Evolutionary conservation across 163 green algal genomes (phyloP).

Genomic region (Scenedesmus sp.): DNA sequence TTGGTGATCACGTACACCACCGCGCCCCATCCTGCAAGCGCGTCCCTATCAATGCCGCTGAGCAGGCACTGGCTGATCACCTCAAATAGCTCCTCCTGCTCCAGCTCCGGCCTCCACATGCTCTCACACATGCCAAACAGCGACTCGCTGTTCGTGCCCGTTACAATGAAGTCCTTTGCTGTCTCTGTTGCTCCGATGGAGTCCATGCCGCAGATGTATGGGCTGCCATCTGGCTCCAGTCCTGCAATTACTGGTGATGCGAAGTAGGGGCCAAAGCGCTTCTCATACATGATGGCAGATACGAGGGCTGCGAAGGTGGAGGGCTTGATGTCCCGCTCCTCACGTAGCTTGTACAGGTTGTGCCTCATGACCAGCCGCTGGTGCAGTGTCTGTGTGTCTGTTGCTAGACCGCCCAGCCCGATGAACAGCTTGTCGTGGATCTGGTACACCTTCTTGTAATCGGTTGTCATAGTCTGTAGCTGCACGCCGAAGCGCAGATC

Average conservation of each 20-base stretch:
- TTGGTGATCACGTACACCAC: slow-evolving; percentile 97
- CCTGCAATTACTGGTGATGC: slow-evolving; percentile 95
- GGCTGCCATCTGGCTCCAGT: slow-evolving; percentile 86
- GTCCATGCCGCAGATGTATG: slow-evolving; percentile 98
- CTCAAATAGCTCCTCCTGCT: slow-evolving; percentile 98
- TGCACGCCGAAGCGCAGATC: slow-evolving; percentile 99
- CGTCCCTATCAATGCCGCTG: slow-evolving; percentile 93
- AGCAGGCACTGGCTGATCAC: slow-evolving; percentile 94
- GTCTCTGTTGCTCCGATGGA: slow-evolving; percentile 92
- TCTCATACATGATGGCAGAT: slow-evolving; percentile 96
- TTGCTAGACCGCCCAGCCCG: slow-evolving; percentile 92
- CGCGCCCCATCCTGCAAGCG: slow-evolving; percentile 95
- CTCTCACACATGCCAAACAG: slow-evolving; percentile 98
- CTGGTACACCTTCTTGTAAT: slow-evolving; percentile 95
- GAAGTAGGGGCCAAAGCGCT: slow-evolving; percentile 98
- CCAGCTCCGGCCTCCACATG: slow-evolving; percentile 93
- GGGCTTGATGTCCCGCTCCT: slow-evolving; percentile 97
- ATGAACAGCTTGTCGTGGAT: slow-evolving; percentile 98
- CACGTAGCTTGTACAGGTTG: slow-evolving; percentile 98
- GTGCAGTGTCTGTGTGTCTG: slow-evolving; percentile 93
- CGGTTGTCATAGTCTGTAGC: slow-evolving; percentile 97
- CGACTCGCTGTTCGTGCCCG: slow-evolving; percentile 92
- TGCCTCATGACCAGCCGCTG: slow-evolving; percentile 94
- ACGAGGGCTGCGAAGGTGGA: slow-evolving; percentile 94
- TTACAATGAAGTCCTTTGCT: slow-evolving; percentile 93